Percentiles rank a stretch among this genome's conserved stretches.
Conservation (phyloP, 2,329 filamentous ascomycete genomes). For the Chaetomiaceae sp. region DNA sequence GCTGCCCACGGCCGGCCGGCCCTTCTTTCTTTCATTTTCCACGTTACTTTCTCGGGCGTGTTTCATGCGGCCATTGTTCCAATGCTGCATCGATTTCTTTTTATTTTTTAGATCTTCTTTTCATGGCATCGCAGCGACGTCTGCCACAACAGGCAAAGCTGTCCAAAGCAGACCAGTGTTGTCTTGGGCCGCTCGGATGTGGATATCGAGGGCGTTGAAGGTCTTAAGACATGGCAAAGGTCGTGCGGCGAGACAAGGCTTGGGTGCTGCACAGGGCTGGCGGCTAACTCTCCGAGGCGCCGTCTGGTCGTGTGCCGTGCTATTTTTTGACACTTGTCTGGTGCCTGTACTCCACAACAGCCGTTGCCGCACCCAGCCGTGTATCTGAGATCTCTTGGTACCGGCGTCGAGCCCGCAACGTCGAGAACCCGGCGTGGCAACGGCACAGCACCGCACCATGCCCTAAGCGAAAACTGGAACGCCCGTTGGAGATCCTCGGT, state of each 20-base stretch:
- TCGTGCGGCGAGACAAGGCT: conserved; percentile 23
- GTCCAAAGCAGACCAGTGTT: not conserved
- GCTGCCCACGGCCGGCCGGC: conserved; percentile 9
- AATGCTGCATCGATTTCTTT: not conserved
- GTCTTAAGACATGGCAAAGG: not conserved
- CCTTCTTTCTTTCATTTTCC: conserved; percentile 5
- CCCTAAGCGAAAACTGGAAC: conserved; percentile 12
- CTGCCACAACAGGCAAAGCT: too few species aligned
- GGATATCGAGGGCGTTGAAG: not conserved
- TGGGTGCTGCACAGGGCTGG: conserved; percentile 22
- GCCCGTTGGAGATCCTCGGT: not conserved
- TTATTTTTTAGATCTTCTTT: too few species aligned
- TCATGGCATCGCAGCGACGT: too few species aligned
- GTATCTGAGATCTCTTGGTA: conserved; percentile 9
- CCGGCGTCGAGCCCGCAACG: conserved; percentile 5
- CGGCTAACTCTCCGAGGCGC: conserved; percentile 21
- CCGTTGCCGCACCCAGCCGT: conserved; percentile 15
- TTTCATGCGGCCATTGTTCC: conserved; percentile 4
- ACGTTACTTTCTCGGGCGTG: too few species aligned
- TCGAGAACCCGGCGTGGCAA: conserved; percentile 14
- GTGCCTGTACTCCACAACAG: conserved; percentile 18
- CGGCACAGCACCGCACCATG: conserved; percentile 21
- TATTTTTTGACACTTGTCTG: conserved; percentile 26
- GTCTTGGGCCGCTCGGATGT: not conserved
- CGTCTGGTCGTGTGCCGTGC: conserved; percentile 8